Evolutionary conservation across 257 asterid species (phyloP), one percentile per base, ranked within the genome.

Genomic region (Primulina huaijiensis): DNA sequence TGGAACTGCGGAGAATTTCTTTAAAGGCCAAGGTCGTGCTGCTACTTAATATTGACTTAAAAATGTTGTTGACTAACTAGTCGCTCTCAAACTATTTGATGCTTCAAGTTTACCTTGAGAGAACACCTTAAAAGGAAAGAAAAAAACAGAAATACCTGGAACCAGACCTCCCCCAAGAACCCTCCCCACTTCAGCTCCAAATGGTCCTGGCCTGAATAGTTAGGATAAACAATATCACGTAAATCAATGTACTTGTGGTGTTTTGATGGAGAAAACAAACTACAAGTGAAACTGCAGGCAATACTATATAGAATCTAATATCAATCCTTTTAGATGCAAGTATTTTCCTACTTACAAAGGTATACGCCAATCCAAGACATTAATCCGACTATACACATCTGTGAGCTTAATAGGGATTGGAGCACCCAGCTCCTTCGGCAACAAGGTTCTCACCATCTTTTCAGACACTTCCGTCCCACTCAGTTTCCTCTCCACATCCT

Each of bases 101-200:
- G n/a, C 10, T 11, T 16, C 11, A 65, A 35, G 38, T 27, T 34
- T 35, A 57, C 14, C 37, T 21, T 3, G 62, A 67, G 25, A 68
- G 53, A 75, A 72, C 12, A 57, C 62, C 35, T 62, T 29, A 14
- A 29, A 6, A 12, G 17, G 37, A 65, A 61, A 37, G 56, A 58
- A 70, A 12, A 71, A 60, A 43, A 10, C n/a, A 34, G 55, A 43
- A 35, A 67, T 80, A 90, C 99, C 97, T 73, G 99, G 99, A 57
- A 91, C 97, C 69, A 94, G 84, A 75, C 97, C 99, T 30, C 97
- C 99, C 75, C 99, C 97, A 72, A 93, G 97, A 71, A 93, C 99
- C 78, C 95, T 90, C 75, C 80, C 96, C 76, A 94, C 91, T 84
- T 94, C 99, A 83, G 84, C 89, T 78, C 97, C 99, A 75, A 94